Evolutionary conservation across 257 asterid genomes (phyloP), one percentile per base, ranked within the genome.

Genomic region (Capsicum rhomboideum): DNA sequence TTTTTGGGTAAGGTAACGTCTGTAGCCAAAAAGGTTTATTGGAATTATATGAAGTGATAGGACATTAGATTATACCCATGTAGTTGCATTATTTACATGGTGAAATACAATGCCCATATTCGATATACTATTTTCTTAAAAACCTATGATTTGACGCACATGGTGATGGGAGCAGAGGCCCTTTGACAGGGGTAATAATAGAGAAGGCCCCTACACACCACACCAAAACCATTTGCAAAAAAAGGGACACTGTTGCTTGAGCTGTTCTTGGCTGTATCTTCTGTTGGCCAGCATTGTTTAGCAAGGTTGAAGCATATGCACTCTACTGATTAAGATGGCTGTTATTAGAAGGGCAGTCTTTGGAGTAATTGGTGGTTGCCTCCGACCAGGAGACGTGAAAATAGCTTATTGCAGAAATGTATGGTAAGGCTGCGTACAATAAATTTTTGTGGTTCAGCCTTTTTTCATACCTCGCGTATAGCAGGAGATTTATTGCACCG

Each of bases 241-340:
- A 55, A 59, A 18, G 53, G 59, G 63, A 17, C 2, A 68, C 63
- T 5, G 23, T 21, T 81, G 82, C 34, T 78, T 34, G 79, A 83
- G 88, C 87, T 88, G 84, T 85, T 77, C 64, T 40, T 83, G 82
- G 82, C 83, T 85, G 87, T 66, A 80, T 80, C 82, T 83, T 67
- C 68, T 10, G n/a, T 37, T 55, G 86, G 83, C 87, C 90, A 72
- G 84, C 85, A 84, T 58, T 78, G 80, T 74, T 13, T 74, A 44
- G 40, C 40, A 34, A 34, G 40, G 40, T 34, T 34, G 4, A 34
- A 34, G 37, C 61, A 56, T 67, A 72, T 83, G 84, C 80, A 31
- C 69, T 29, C 61, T 85, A 13, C 68, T 72, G 58, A 49, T 67
- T 16, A 23, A n/a, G 59, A 9, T 49, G 17, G 31, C n/a, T n/a